Percentiles rank a stretch among this genome's conserved stretches.
These are phyloP conservation scores for Triangularia setosa DNA, from an alignment of 2,329 filamentous ascomycete species.

Conservation along the genomic window DNA sequence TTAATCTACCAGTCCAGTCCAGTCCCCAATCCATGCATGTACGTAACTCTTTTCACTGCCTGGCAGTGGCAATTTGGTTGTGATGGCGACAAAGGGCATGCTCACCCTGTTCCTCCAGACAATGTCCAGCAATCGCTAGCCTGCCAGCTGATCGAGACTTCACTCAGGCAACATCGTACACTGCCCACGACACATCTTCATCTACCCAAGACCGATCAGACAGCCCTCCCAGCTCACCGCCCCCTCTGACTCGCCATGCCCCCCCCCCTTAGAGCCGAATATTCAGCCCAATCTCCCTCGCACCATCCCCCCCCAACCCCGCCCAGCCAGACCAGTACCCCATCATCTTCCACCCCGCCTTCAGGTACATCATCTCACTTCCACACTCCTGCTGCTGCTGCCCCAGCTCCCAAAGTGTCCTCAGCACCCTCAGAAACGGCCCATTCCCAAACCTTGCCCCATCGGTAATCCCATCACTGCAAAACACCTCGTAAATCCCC, in stretches of 20 bases:
- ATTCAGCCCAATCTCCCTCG: slow-evolving; percentile 22
- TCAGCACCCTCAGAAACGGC: slow-evolving; percentile 16
- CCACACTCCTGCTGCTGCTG: not conserved
- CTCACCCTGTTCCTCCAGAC: not conserved
- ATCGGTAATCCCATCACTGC: not conserved
- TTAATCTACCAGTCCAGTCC: not conserved
- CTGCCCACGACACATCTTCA: not conserved
- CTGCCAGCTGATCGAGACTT: not conserved
- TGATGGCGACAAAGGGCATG: not conserved
- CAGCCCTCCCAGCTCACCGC: not conserved
- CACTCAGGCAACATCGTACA: not conserved
- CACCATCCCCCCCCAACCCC: slow-evolving; percentile 19
- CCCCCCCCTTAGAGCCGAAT: slow-evolving; percentile 22
- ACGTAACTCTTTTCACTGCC: not conserved
- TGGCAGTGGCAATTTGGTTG: not conserved
- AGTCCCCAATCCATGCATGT: not conserved
- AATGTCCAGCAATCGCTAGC: not conserved
- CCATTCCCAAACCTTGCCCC: slow-evolving; percentile 5
- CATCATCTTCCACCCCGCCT: slow-evolving; percentile 25
- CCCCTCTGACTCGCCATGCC: not conserved
- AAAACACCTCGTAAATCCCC: slow-evolving; percentile 9
- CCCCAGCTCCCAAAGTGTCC: slow-evolving; percentile 19
- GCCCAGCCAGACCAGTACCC: slow-evolving; percentile 25
- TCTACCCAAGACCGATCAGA: too few species aligned
- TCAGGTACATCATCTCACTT: slow-evolving; percentile 14